Evolutionary conservation across 1,139 yeast genomes (phyloP).

Genomic region (Candida glucosophila): DNA sequence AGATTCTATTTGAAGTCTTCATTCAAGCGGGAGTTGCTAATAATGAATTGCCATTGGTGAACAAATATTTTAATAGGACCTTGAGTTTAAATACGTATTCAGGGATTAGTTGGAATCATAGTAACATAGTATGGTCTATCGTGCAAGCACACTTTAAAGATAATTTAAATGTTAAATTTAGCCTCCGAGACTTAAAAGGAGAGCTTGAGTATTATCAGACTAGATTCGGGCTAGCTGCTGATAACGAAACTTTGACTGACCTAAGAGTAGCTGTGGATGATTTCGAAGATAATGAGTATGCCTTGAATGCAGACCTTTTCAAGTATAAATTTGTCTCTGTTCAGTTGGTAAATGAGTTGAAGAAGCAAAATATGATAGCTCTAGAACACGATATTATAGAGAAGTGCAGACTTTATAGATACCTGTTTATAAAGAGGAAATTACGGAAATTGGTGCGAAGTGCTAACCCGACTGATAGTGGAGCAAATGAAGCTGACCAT

Average conservation of each 20-base stretch:
- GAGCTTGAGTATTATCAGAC: conserved; percentile 6
- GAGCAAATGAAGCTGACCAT: not conserved
- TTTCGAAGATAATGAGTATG: conserved; percentile 6
- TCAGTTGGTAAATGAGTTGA: conserved; percentile 5
- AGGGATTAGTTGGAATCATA: conserved; percentile 13
- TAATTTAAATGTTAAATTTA: conserved; percentile 14
- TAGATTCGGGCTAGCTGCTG: conserved; percentile 2
- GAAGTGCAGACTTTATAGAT: no score
- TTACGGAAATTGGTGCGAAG: no score
- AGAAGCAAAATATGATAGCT: not conserved
- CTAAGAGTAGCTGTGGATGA: conserved; percentile 2
- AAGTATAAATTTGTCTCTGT: conserved; percentile 8
- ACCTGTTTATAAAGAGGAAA: no score
- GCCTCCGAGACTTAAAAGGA: conserved; percentile 4
- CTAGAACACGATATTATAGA: no score
- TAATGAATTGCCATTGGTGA: conserved; percentile 19
- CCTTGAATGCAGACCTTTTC: conserved; percentile 9
- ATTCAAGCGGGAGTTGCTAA: conserved; percentile 19
- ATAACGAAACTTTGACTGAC: conserved; percentile 2
- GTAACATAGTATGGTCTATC: conserved; percentile 10
- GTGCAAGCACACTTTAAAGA: conserved; percentile 10
- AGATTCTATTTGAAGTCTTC: conserved; percentile 23
- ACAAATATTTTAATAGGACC: conserved; percentile 14
- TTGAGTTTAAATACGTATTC: conserved; percentile 10
- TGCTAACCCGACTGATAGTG: not conserved